phyloP scores from a whole-genome alignment of 495 filamentous ascomycete species.

The Ramalina intermedia region DNA sequence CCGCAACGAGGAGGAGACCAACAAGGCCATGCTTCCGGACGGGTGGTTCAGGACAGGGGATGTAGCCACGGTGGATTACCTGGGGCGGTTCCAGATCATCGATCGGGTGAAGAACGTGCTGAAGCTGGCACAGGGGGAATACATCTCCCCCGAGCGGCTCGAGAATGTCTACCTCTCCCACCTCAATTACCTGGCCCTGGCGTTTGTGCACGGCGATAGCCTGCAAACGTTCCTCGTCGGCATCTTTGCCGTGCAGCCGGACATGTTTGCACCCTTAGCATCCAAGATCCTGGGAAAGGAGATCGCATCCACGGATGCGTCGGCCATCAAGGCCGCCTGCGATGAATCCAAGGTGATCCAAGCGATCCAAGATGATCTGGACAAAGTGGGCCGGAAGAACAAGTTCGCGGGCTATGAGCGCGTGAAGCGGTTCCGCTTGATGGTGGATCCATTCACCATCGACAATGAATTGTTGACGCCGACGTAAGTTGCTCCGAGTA shows the following conservation, averaged over 20 bases:
- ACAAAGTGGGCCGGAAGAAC: slow-evolving; percentile 64
- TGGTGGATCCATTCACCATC: slow-evolving; percentile 81
- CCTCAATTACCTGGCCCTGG: slow-evolving; percentile 59
- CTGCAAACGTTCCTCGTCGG: slow-evolving; percentile 70
- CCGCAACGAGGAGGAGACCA: slow-evolving; percentile 75
- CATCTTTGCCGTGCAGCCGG: slow-evolving; percentile 75
- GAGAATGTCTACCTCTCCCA: slow-evolving; percentile 85
- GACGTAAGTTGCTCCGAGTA: slow-evolving; percentile 51
- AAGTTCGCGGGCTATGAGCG: slow-evolving; percentile 85
- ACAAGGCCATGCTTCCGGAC: slow-evolving; percentile 66
- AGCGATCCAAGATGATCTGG: slow-evolving; percentile 66
- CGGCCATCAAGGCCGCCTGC: slow-evolving; percentile 49
- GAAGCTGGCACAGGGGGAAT: slow-evolving; percentile 95
- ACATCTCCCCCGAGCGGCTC: slow-evolving; percentile 91
- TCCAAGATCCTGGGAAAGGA: slow-evolving; percentile 55
- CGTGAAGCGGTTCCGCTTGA: slow-evolving; percentile 58
- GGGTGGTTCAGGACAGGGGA: slow-evolving; percentile 98
- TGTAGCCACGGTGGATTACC: slow-evolving; percentile 65
- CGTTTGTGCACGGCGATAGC: slow-evolving; percentile 84
- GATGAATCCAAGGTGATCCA: slow-evolving; percentile 53
- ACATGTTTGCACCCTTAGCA: slow-evolving; percentile 65
- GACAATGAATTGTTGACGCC: slow-evolving; percentile 92
- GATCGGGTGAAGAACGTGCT: slow-evolving; percentile 97
- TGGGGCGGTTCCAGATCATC: slow-evolving; percentile 82
- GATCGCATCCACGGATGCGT: slow-evolving; percentile 46